Evolutionary conservation across 1,139 yeast genomes (phyloP).

Genomic region (Magnusiomyces ingens): DNA sequence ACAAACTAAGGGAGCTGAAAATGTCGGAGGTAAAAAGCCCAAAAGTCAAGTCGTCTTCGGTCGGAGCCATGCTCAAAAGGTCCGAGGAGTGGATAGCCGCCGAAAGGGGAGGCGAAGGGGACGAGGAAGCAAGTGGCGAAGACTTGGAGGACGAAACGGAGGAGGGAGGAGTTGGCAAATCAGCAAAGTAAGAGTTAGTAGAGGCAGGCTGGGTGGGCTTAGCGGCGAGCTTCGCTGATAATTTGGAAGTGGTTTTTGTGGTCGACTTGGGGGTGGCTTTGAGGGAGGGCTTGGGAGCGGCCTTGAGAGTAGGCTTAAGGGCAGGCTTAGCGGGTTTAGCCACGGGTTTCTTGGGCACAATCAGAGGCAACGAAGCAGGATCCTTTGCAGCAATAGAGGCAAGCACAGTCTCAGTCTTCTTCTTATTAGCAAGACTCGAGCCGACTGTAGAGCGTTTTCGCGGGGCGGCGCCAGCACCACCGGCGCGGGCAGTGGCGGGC

Average conservation of each 20-base stretch:
- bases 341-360: no score
- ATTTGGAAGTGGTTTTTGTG: constrained; percentile 16
- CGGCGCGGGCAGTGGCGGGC: no score
- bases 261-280: constrained; percentile 10
- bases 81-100: background rate
- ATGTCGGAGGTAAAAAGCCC: no score
- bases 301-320: constrained; percentile 8
- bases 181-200: constrained; percentile 8
- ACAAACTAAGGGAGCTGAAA: no score
- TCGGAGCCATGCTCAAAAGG: constrained; percentile 1
- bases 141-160: constrained; percentile 14
- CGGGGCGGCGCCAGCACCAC: no score
- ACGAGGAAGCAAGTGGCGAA: constrained; percentile 11
- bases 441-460: no score
- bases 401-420: background rate
- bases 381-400: background rate
- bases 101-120: constrained; percentile 1
- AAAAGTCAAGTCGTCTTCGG: constrained; percentile 8
- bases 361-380: constrained; percentile 1
- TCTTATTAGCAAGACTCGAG: no score
- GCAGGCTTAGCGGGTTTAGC: background rate
- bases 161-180: constrained; percentile 7
- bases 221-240: constrained; percentile 16
- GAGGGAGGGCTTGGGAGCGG: constrained; percentile 14
- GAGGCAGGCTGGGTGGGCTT: constrained; percentile 1